Percentiles rank a stretch among this genome's conserved stretches.
Conservation (phyloP, 2,329 filamentous ascomycete genomes). For the Aspergillus amoenus region DNA sequence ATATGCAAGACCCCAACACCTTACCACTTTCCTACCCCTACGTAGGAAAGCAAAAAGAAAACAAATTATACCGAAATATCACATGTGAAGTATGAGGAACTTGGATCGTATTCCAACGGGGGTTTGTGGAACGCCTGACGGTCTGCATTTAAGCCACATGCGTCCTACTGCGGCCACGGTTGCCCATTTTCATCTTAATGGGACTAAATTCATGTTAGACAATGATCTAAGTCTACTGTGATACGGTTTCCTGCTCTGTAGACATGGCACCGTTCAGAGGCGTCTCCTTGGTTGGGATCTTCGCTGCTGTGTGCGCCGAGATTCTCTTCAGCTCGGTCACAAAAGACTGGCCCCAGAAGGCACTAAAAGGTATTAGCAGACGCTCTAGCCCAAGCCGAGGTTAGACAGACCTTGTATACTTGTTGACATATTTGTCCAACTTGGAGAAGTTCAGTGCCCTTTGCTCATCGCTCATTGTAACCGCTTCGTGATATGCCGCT, state of each 20-base stretch:
- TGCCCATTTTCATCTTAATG: background rate
- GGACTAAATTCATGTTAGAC: background rate
- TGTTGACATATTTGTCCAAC: slow-evolving; percentile 91
- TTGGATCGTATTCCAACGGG: background rate
- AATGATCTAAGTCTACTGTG: background rate
- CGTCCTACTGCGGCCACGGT: background rate
- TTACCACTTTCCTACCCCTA: background rate
- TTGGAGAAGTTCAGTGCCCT: slow-evolving; percentile 85
- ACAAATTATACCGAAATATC: background rate
- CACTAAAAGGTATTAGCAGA: slow-evolving; percentile 49
- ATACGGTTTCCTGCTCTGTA: background rate
- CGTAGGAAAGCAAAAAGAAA: background rate
- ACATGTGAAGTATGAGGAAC: background rate
- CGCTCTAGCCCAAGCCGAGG: background rate
- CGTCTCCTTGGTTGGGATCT: slow-evolving; percentile 35
- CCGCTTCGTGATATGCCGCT: slow-evolving; percentile 90
- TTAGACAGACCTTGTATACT: slow-evolving; percentile 73
- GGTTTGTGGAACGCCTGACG: background rate
- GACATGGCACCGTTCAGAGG: slow-evolving; percentile 17
- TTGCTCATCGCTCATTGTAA: slow-evolving; percentile 91
- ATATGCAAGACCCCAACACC: slow-evolving; percentile 14
- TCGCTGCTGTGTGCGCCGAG: slow-evolving; percentile 43
- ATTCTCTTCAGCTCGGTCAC: slow-evolving; percentile 74
- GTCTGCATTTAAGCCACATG: background rate
- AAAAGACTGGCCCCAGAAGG: slow-evolving; percentile 95